A percentile compares a stretch with the other conserved stretches of the same genome.
Evolutionary conservation across 176 grass and related monocot species (phyloP).

Genomic region (Juncus effusus): DNA sequence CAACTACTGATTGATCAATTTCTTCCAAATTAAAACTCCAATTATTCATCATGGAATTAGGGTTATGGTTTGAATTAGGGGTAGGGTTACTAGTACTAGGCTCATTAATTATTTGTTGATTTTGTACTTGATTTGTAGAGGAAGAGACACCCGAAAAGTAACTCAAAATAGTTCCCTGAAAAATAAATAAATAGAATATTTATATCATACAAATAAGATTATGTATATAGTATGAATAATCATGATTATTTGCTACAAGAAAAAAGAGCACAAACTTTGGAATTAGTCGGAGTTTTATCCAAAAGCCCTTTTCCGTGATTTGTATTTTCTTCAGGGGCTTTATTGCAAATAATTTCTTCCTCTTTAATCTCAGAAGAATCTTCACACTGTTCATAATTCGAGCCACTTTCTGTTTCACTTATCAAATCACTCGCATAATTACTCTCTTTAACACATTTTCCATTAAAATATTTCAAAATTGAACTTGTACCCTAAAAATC

Average conservation of each 20-base stretch:
- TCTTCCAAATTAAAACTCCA: slow-evolving; percentile 71
- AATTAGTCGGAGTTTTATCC: slow-evolving; percentile 22
- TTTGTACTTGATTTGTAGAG: slow-evolving; percentile 21
- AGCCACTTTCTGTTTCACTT: not conserved
- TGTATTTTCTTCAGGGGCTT: not conserved
- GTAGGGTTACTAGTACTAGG: slow-evolving; percentile 3
- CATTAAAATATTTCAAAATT: slow-evolving; percentile 69
- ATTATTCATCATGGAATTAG: slow-evolving; percentile 2
- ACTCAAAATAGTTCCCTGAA: slow-evolving; percentile 67
- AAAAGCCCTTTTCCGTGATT: slow-evolving; percentile 5
- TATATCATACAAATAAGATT: not conserved
- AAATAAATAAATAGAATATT: no score
- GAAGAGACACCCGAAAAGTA: slow-evolving; percentile 51
- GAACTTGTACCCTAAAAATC: slow-evolving; percentile 61
- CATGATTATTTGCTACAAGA: no score
- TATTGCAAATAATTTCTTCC: not conserved
- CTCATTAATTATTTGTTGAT: slow-evolving; percentile 6
- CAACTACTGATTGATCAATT: slow-evolving; percentile 72
- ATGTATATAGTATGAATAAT: not conserved
- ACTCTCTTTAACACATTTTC: slow-evolving; percentile 23
- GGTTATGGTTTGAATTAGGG: not conserved
- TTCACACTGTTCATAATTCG: not conserved
- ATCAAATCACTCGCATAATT: not conserved
- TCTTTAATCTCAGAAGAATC: not conserved
- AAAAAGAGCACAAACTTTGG: slow-evolving; percentile 16